Conservation (phyloP, 768 basidiomycete species). For the Russula olivacea region DNA sequence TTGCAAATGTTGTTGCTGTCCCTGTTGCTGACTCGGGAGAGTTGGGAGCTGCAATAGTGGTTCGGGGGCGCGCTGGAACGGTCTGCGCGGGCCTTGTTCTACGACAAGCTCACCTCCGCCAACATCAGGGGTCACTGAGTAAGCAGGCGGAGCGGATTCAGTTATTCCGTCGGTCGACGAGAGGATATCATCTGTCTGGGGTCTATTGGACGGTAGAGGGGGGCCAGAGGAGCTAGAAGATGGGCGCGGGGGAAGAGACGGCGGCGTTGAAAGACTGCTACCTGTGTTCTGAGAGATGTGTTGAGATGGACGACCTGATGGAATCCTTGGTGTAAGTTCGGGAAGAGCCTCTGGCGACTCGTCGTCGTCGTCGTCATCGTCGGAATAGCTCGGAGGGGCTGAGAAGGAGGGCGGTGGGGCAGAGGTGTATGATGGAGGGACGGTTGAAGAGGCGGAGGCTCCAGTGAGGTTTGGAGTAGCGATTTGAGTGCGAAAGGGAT, state of each 20-base stretch:
- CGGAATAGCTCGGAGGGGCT: constrained; percentile 3
- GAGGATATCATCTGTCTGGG: neutral
- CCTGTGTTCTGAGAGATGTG: neutral
- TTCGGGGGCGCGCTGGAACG: constrained; percentile 47
- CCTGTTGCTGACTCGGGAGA: neutral
- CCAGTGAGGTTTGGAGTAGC: constrained; percentile 17
- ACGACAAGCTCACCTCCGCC: constrained; percentile 55
- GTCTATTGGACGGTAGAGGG: neutral
- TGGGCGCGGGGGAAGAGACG: constrained; percentile 8
- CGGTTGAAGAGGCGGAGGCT: neutral
- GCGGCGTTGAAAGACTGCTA: neutral
- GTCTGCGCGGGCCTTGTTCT: constrained; percentile 55
- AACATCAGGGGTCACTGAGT: constrained; percentile 51
- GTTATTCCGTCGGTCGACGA: constrained; percentile 27
- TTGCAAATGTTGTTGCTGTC: neutral
- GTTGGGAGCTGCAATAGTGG: constrained; percentile 5
- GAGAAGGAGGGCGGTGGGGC: neutral
- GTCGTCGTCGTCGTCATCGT: constrained; percentile 3
- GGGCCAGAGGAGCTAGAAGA: neutral
- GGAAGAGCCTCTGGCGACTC: constrained; percentile 9
- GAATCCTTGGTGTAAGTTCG: constrained; percentile 2
- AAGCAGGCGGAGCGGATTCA: constrained; percentile 66
- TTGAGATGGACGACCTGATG: neutral
- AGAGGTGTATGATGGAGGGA: neutral
- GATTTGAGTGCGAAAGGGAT: constrained; percentile 17